A percentile compares a stretch with the other conserved stretches of the same genome.
Conservation (phyloP, 2,329 filamentous ascomycete genomes). For the Trichoderma sp. region DNA sequence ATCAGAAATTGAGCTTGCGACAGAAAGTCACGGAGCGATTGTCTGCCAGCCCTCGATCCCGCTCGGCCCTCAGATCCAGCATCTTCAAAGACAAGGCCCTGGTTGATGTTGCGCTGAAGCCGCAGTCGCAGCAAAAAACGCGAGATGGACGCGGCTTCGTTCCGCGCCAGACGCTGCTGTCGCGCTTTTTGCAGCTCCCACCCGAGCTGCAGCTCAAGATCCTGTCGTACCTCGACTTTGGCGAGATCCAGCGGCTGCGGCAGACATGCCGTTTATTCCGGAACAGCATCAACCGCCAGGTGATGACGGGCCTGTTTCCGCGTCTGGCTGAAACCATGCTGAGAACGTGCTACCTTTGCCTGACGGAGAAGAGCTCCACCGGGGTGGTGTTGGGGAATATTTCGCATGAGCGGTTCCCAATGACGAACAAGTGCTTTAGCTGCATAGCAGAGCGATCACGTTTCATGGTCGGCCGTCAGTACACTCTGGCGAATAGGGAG, state of each 20-base stretch:
- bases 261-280: slow-evolving; percentile 40
- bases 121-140: neutral
- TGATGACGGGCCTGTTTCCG: slow-evolving; percentile 38
- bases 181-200: slow-evolving; percentile 36
- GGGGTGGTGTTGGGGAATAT: slow-evolving; percentile 34
- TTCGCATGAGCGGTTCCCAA: slow-evolving; percentile 34
- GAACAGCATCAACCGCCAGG: slow-evolving; percentile 33
- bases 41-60: neutral
- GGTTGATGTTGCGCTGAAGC: neutral
- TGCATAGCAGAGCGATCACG: slow-evolving; percentile 38
- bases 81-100: neutral
- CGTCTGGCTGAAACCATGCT: slow-evolving; percentile 32
- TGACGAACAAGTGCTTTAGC: slow-evolving; percentile 39
- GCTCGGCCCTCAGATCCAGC: neutral
- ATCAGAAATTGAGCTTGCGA: neutral
- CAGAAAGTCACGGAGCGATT: neutral
- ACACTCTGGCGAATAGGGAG: slow-evolving; percentile 36
- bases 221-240: slow-evolving; percentile 40
- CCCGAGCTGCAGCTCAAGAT: slow-evolving; percentile 42
- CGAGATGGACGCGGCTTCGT: neutral
- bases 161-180: neutral
- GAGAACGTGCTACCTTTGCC: slow-evolving; percentile 41
- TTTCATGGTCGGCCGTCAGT: slow-evolving; percentile 36
- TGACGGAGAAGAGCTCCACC: slow-evolving; percentile 34
- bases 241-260: slow-evolving; percentile 42